Base-by-base conservation (phyloP, 73 alveolate species). In the Paramecium primaurelia region DNA sequence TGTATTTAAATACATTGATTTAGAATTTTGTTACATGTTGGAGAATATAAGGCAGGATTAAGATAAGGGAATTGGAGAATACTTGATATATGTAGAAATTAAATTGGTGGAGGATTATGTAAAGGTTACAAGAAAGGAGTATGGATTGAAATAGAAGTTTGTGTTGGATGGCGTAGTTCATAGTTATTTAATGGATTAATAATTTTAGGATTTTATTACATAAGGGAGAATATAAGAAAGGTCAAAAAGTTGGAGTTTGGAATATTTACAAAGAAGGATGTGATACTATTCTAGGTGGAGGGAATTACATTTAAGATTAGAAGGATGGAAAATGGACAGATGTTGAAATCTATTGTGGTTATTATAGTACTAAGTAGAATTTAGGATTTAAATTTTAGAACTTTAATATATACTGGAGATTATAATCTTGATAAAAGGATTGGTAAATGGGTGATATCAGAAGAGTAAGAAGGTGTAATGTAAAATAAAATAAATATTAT, bases 241-340 rank as follows among this genome's bases (percentile, higher is more conserved):
- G 84, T 5, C 5, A 32, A 28, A 64, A 64, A 28, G 49, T 64
- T 64, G 84, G 84, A 64, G 51, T 64, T 4, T 64, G 84, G 84
- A 64, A 64, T 30, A 64, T 64, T 8, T 64, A 64, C 47, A 64
- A 64, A 64, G 84, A 64, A 4, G 84, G 84, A 10, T 14, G 26
- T 64, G 84, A 64, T n/a, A 64, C 84, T 64, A 28, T 28, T 28
- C 3, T 64, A 32, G 84, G 84, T 64, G 84, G 84, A 32, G 84
- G 84, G 20, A 32, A 4, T 28, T 64, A 64, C 30, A 14, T 32
- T 0, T 12, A 64, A 28, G 42, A 28, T 32, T 64, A 32, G 26
- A 64, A 64, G 11, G 84, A 64, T 64, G 84, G 84, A 12, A 64
- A 25, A 26, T 64, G 84, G 84, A 64, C 84, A 28, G 84, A 64